Percentiles rank a stretch among this genome's conserved stretches.
phyloP scores from a whole-genome alignment of 257 asterid genomes.

The Lithospermum erythrorhizon region DNA sequence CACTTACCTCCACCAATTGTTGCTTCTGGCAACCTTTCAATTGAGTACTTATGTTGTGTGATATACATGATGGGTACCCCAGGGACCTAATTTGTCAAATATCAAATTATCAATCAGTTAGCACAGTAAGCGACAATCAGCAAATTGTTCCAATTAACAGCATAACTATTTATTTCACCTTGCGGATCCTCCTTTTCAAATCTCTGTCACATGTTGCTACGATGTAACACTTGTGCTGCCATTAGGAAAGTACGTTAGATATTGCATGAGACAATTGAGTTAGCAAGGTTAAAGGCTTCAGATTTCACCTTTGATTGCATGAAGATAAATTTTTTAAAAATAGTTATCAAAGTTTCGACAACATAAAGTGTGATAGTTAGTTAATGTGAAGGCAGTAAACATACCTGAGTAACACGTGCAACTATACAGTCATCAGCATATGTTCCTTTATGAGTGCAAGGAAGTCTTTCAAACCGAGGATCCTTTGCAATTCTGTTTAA shows the following conservation, averaged over 20 bases:
- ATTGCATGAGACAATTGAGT: background rate
- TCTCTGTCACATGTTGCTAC: constrained; percentile 98
- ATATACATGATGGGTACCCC: constrained; percentile 98
- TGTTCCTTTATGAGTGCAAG: constrained; percentile 90
- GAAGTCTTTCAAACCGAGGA: constrained; percentile 96
- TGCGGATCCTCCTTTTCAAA: constrained; percentile 86
- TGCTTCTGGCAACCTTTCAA: constrained; percentile 91
- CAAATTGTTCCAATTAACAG: background rate
- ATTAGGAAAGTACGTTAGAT: background rate
- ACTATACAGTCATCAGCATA: constrained; percentile 98
- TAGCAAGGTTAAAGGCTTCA: background rate
- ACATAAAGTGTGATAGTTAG: no score
- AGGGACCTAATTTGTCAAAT: constrained; percentile 45
- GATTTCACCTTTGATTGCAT: background rate
- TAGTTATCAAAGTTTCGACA: no score
- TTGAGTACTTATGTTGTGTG: constrained; percentile 63
- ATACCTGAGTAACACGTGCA: constrained; percentile 88
- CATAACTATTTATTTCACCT: constrained; percentile 30
- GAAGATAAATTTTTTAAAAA: no score
- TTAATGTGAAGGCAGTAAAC: background rate
- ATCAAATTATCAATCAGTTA: background rate
- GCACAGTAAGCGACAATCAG: background rate
- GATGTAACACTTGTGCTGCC: constrained; percentile 89
- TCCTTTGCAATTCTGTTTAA: constrained; percentile 82
- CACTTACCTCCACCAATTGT: constrained; percentile 83